These are phyloP conservation scores for Pseudisothecium myosuroides DNA, from an alignment of 225 moss, liverwort and hornwort species.

Conservation along the genomic window DNA sequence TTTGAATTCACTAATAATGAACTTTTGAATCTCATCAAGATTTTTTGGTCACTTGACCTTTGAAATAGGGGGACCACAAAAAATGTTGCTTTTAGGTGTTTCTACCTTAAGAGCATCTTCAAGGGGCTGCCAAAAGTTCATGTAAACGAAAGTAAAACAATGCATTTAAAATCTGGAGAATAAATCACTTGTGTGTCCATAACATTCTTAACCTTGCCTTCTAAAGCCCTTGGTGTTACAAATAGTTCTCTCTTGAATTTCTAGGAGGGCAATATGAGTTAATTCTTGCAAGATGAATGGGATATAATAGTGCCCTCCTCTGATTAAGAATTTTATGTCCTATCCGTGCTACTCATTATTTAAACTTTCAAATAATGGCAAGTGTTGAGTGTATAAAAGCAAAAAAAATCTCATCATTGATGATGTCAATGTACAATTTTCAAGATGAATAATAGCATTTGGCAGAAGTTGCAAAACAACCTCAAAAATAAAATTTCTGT, in stretches of 20 bases:
- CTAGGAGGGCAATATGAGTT: accelerated
- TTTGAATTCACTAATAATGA: too few species aligned
- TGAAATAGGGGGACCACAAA: accelerated
- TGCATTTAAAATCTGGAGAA: not conserved
- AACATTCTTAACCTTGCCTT: not conserved
- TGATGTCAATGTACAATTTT: not conserved
- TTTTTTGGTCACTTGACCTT: not conserved
- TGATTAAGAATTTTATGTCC: not conserved
- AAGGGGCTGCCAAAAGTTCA: accelerated
- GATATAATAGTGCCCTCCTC: accelerated
- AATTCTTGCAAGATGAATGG: too few species aligned
- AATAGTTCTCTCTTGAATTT: accelerated
- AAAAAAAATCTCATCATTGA: not conserved
- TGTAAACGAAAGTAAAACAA: accelerated
- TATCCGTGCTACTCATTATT: accelerated
- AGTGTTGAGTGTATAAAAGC: not conserved
- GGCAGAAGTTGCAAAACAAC: not conserved
- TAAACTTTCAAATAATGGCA: not conserved
- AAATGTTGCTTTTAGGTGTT: not conserved
- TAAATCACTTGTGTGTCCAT: accelerated
- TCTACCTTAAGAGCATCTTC: not conserved
- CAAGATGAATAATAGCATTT: not conserved
- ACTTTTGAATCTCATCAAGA: not conserved
- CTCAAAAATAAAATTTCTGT: accelerated
- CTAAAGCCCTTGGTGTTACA: accelerated